These are phyloP conservation scores for Pisolithus thermaeus DNA, from an alignment of 1,284 basidiomycete species.

Conservation along the genomic window DNA sequence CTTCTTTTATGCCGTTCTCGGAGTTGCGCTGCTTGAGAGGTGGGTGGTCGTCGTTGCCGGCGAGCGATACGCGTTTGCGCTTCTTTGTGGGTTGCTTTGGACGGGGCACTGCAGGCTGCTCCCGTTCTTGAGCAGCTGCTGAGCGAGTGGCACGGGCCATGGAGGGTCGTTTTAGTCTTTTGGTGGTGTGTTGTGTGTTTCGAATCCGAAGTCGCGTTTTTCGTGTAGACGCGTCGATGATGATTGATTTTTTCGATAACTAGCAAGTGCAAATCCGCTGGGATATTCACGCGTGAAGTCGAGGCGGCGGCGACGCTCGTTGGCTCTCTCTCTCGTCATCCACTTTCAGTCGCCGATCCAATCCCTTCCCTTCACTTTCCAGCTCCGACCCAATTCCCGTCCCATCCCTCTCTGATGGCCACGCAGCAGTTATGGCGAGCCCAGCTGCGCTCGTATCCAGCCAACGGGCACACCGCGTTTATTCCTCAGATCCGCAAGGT, in stretches of 20 bases:
- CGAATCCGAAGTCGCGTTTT: constrained; percentile 24
- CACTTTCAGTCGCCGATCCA: constrained; percentile 11
- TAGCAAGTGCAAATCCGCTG: too few species aligned
- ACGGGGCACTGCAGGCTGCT: constrained; percentile 9
- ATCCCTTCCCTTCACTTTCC: constrained; percentile 14
- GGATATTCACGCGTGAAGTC: constrained; percentile 8
- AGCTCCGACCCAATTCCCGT: constrained; percentile 9
- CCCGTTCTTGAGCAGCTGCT: constrained; percentile 30
- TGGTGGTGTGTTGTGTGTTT: constrained; percentile 9
- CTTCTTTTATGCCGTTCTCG: constrained; percentile 32
- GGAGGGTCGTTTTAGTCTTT: too few species aligned
- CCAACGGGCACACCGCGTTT: constrained; percentile 67
- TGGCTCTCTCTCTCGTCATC: not conserved
- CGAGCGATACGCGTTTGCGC: constrained; percentile 51
- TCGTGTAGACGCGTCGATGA: too few species aligned
- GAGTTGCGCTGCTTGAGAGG: constrained; percentile 42
- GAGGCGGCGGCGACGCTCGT: not conserved
- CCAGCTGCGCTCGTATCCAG: constrained; percentile 51
- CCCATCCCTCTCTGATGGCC: constrained; percentile 31
- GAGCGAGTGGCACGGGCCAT: constrained; percentile 75
- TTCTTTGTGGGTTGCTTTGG: constrained; percentile 45
- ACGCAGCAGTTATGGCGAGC: constrained; percentile 47
- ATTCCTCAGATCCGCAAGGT: constrained; percentile 74
- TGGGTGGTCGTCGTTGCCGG: constrained; percentile 39
- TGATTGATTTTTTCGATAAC: too few species aligned